Percentiles rank a stretch among this genome's conserved stretches.
These are phyloP conservation scores for Hyphodiscus hymeniophilus DNA, from an alignment of 495 filamentous ascomycete genomes.

Conservation along the genomic window DNA sequence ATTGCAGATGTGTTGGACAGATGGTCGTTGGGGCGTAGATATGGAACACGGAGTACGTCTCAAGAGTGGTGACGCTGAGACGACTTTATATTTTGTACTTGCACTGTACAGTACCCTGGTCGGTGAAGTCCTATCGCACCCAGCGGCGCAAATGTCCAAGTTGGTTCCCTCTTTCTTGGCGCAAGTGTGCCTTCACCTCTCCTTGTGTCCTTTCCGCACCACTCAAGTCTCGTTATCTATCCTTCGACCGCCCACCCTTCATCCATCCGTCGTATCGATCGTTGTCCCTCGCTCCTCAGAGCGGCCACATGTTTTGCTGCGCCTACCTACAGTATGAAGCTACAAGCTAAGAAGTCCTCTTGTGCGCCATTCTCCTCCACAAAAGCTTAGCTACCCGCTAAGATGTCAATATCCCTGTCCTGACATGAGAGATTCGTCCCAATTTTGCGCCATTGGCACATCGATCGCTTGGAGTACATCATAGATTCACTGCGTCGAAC, in stretches of 20 bases:
- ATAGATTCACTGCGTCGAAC: too few species aligned
- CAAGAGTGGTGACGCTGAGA: background rate
- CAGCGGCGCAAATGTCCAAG: too few species aligned
- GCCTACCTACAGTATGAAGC: background rate
- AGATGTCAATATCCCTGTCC: background rate
- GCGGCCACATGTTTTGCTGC: background rate
- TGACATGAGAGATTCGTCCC: background rate
- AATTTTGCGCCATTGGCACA: background rate
- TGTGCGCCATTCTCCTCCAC: conserved; percentile 8
- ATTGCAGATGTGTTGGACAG: background rate
- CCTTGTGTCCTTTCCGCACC: too few species aligned
- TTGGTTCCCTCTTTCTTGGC: background rate
- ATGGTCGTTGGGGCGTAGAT: background rate
- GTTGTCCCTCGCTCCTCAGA: background rate
- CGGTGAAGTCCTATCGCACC: too few species aligned
- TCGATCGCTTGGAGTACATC: conserved; percentile 5
- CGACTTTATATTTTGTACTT: too few species aligned
- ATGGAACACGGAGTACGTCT: background rate
- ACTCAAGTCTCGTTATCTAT: too few species aligned
- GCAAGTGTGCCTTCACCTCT: background rate
- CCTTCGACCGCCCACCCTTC: too few species aligned
- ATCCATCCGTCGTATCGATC: too few species aligned
- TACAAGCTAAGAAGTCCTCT: background rate
- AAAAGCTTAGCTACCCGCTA: conserved; percentile 15
- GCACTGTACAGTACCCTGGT: too few species aligned